Percentiles rank a stretch among this genome's conserved stretches.
phyloP scores from a whole-genome alignment of 352 stramenopile species.

The Globisporangium perplexum region DNA sequence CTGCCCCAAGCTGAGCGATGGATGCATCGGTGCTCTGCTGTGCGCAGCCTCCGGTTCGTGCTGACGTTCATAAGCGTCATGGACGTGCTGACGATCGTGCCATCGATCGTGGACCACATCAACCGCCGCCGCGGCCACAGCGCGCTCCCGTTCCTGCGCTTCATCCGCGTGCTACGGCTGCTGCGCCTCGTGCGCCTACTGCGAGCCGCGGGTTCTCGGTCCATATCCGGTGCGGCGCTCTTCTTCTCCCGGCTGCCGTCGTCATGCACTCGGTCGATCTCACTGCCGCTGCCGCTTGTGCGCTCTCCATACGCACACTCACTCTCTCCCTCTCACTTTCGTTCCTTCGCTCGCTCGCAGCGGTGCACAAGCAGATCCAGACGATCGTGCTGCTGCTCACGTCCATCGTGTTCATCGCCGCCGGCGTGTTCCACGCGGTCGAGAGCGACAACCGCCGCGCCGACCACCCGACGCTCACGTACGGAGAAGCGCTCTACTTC shows the following conservation, averaged over 20 bases:
- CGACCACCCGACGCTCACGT: conserved; percentile 26
- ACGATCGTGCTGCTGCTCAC: conserved; percentile 57
- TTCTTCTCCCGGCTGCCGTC: no score
- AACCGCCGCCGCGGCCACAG: conserved; percentile 5
- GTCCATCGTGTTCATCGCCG: conserved; percentile 61
- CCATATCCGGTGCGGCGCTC: conserved; percentile 23
- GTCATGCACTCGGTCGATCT: no score
- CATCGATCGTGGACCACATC: conserved; percentile 35
- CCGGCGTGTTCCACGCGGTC: conserved; percentile 50
- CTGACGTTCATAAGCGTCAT: conserved; percentile 52
- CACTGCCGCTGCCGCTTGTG: no score
- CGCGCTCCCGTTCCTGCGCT: conserved; percentile 50
- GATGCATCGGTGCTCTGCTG: no score
- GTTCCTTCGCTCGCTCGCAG: no score
- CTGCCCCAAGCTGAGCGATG: no score
- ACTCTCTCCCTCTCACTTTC: no score
- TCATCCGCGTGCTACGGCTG: conserved; percentile 53
- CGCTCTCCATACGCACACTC: no score
- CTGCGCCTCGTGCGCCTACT: conserved; percentile 49
- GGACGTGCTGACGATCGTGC: conserved; percentile 57
- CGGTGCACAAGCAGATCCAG: conserved; percentile 62
- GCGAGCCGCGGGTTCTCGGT: conserved; percentile 31
- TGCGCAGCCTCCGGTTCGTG: conserved; percentile 21
- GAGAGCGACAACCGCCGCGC: conserved; percentile 25
- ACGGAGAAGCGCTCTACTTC: conserved; percentile 57